Percentiles rank a stretch among this genome's conserved stretches.
These are phyloP conservation scores for Linum trigynum DNA, from an alignment of 345 rosid species.

Conservation along the genomic window DNA sequence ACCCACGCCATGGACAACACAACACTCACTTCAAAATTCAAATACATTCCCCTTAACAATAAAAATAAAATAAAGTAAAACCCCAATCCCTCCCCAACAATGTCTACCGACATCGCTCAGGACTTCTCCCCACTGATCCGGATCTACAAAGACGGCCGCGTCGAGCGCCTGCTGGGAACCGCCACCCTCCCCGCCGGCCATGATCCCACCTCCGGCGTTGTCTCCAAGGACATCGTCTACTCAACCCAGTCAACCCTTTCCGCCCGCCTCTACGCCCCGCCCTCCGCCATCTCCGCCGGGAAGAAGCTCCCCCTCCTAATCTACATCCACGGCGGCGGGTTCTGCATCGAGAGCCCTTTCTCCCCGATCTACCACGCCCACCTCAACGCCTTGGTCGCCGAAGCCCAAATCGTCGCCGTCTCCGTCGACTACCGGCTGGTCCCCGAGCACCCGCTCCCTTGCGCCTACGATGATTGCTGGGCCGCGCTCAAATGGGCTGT, in stretches of 20 bases:
- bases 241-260: not conserved
- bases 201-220: not conserved
- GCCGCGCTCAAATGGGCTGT: conserved; percentile 30
- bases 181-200: not conserved
- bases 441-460: conserved; percentile 28
- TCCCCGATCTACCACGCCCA: conserved; percentile 13
- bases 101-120: not conserved
- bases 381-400: conserved; percentile 16
- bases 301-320: conserved; percentile 1
- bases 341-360: conserved; percentile 23
- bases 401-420: conserved; percentile 20
- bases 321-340: conserved; percentile 2
- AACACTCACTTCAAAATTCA: no score
- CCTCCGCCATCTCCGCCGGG: not conserved
- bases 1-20: no score
- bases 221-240: not conserved
- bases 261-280: conserved; percentile 3
- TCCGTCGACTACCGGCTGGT: conserved; percentile 36
- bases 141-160: conserved; percentile 1
- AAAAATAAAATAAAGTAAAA: no score
- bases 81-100: not conserved
- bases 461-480: conserved; percentile 31
- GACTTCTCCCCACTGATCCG: not conserved
- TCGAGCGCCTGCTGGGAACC: not conserved
- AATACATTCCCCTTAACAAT: no score